Percentiles rank a stretch among this genome's conserved stretches.
Conservation (phyloP, 192 early-diverging fungal species). For the Diversispora eburnea region DNA sequence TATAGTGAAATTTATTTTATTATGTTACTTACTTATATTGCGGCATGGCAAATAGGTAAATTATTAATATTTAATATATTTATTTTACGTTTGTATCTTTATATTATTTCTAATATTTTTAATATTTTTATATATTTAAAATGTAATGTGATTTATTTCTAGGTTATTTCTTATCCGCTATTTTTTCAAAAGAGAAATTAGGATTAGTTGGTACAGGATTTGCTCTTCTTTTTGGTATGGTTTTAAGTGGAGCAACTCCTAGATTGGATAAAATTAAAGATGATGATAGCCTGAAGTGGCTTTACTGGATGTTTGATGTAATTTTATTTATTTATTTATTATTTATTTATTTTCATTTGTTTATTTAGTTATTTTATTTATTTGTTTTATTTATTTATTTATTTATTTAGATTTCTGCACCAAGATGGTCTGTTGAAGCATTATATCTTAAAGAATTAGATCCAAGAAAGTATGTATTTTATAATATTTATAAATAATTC, state of each 20-base stretch:
- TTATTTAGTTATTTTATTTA: background rate
- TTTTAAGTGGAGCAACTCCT: conserved; percentile 53
- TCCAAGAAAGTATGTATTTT: conserved; percentile 27
- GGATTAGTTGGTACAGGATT: conserved; percentile 57
- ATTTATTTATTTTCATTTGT: background rate
- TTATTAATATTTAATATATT: background rate
- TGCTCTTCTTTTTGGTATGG: conserved; percentile 58
- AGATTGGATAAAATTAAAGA: conserved; percentile 43
- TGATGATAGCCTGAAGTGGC: conserved; percentile 24
- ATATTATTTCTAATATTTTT: background rate
- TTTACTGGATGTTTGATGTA: conserved; percentile 52
- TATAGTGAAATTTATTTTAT: conserved; percentile 39
- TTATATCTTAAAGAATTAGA: conserved; percentile 52
- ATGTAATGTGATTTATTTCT: background rate
- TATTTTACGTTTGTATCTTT: background rate
- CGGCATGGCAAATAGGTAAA: conserved; percentile 48
- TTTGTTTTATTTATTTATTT: background rate
- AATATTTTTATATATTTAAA: background rate
- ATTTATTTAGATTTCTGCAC: conserved; percentile 43
- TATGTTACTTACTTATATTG: conserved; percentile 49
- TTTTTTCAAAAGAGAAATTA: conserved; percentile 39
- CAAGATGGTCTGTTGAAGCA: conserved; percentile 61
- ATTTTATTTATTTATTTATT: background rate
- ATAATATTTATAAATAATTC: background rate
- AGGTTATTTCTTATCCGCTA: conserved; percentile 54